Conservation (phyloP, 2,329 filamentous ascomycete genomes). For the Aspergillus bombycis region DNA sequence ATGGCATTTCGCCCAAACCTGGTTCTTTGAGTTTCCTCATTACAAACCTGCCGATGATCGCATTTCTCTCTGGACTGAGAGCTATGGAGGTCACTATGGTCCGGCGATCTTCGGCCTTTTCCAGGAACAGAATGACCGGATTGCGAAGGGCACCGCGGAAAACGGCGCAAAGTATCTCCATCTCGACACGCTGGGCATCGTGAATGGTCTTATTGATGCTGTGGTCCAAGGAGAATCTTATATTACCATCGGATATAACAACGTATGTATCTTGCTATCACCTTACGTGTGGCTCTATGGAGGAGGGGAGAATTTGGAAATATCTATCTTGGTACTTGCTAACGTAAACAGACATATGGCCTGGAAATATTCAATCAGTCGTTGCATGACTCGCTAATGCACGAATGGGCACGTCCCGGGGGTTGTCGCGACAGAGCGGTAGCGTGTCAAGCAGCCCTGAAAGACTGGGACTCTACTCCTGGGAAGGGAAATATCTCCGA, state of each 20-base stretch:
- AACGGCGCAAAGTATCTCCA: conserved; percentile 40
- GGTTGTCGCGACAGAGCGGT: conserved; percentile 60
- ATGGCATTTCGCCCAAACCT: conserved; percentile 65
- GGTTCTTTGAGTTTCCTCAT: conserved; percentile 65
- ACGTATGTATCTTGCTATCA: background rate
- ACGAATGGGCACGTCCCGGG: conserved; percentile 47
- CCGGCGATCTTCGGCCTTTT: conserved; percentile 45
- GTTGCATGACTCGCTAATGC: conserved; percentile 48
- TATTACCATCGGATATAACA: background rate
- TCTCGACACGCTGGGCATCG: conserved; percentile 58
- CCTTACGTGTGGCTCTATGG: background rate
- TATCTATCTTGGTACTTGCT: conserved; percentile 49
- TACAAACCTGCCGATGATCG: conserved; percentile 62
- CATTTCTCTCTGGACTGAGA: conserved; percentile 50
- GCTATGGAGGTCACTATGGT: conserved; percentile 50
- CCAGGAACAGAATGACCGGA: conserved; percentile 47
- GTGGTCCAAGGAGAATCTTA: conserved; percentile 41
- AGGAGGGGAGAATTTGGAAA: background rate
- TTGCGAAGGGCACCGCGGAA: conserved; percentile 34
- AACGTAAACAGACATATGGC: conserved; percentile 62
- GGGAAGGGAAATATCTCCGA: background rate
- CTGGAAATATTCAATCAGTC: conserved; percentile 55
- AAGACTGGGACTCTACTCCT: conserved; percentile 48
- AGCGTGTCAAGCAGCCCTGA: conserved; percentile 53
- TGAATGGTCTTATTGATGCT: conserved; percentile 61